A percentile compares a stretch with the other conserved stretches of the same genome.
Evolutionary conservation across 208 protist species (phyloP).

Genomic region (Naegleria lovaniensis): DNA sequence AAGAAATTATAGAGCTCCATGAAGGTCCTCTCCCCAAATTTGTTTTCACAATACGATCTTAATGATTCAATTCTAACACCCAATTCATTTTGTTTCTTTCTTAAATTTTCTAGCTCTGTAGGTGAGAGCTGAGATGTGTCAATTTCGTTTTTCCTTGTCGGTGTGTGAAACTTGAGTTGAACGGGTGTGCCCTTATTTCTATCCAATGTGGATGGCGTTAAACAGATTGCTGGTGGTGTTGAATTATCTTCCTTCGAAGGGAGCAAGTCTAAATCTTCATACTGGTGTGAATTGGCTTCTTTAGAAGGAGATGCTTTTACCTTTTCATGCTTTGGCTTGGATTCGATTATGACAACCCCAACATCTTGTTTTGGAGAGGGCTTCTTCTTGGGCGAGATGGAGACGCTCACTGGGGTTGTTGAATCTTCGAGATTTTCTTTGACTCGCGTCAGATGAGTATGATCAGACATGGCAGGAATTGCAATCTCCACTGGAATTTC

Average conservation of each 20-base stretch:
- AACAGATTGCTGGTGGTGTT: neutral
- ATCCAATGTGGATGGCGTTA: neutral
- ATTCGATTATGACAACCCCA: neutral
- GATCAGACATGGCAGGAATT: neutral
- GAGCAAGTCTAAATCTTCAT: neutral
- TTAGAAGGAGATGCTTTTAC: neutral
- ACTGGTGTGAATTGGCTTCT: neutral
- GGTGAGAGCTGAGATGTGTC: neutral
- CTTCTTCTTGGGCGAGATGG: neutral
- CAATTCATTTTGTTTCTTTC: neutral
- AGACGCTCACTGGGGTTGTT: no score
- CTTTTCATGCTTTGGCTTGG: neutral
- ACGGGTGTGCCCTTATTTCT: neutral
- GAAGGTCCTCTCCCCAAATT: neutral
- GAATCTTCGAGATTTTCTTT: no score
- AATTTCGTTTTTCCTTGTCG: neutral
- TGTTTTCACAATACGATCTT: neutral
- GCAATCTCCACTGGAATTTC: neutral
- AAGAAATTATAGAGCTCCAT: neutral
- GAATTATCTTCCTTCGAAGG: neutral
- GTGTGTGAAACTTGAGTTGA: neutral
- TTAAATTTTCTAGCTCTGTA: neutral
- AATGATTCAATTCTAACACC: neutral
- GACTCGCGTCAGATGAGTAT: neutral
- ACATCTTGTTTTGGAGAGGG: neutral